Evolutionary conservation across 1,139 yeast species (phyloP).

Genomic region (Diutina pseudorugosa): DNA sequence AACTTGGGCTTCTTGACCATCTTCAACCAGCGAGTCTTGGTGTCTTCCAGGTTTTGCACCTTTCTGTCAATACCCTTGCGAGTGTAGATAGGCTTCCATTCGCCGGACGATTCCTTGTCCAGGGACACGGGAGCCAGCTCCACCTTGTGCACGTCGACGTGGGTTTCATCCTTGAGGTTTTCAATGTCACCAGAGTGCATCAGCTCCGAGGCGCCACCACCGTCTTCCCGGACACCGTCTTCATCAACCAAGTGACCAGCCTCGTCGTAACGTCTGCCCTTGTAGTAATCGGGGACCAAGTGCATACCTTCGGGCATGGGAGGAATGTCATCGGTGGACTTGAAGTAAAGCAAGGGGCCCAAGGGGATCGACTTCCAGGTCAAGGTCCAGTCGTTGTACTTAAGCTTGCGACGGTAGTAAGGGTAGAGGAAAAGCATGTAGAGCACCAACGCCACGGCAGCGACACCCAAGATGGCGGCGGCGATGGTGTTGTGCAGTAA

Average conservation of each 20-base stretch:
- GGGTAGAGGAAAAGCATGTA: constrained; percentile 51
- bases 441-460: constrained; percentile 39
- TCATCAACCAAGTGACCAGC: constrained; percentile 6
- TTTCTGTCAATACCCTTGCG: not conserved
- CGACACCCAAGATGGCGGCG: constrained; percentile 53
- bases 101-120: not conserved
- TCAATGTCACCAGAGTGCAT: constrained; percentile 5
- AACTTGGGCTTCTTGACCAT: constrained; percentile 33
- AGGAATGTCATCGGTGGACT: constrained; percentile 45
- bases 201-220: constrained; percentile 8
- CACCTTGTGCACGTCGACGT: not conserved
- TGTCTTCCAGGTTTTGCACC: constrained; percentile 15
- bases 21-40: constrained; percentile 31
- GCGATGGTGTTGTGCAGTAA: constrained; percentile 38
- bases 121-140: not conserved
- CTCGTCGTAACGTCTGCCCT: constrained; percentile 39
- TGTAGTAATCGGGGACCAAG: constrained; percentile 51
- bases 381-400: constrained; percentile 58
- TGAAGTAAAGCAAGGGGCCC: constrained; percentile 51
- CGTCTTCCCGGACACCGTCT: no score
- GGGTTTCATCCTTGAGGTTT: constrained; percentile 6
- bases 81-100: not conserved
- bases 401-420: constrained; percentile 46
- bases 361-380: constrained; percentile 41
- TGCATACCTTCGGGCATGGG: constrained; percentile 52